Evolutionary conservation across 306 rosid genomes (phyloP), one percentile per base, ranked within the genome.

Genomic region (Psophocarpus tetragonolobus): DNA sequence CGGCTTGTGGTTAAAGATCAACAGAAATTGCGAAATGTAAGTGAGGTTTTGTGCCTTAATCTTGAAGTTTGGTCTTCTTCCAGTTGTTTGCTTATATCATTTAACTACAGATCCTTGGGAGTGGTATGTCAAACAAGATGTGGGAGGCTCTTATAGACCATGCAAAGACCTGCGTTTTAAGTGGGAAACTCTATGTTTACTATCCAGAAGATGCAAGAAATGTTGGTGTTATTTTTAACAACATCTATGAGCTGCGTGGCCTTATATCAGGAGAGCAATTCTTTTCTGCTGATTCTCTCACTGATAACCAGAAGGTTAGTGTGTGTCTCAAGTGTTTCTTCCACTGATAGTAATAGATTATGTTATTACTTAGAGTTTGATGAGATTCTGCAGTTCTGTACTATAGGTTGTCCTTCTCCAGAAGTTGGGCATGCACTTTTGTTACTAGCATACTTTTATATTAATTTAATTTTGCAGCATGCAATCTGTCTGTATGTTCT

Each of bases 51-150:
- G 24, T 13, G 15, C 74, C 66, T 72, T 15, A 18, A 76, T 53
- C 72, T 79, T 75, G 38, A 65, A 68, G 21, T 78, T 78, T 35
- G 70, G 83, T 72, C 67, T 29, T 23, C 24, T 47, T 77, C 48
- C 72, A 27, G 23, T 24, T 50, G 48, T 50, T 35, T 48, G 75
- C 83, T 82, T 44, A 84, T 81, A 71, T 69, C 27, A 45, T 72
- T 81, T 68, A 76, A 87, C 75, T 86, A 77, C 72, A 96, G 99
- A 96, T 91, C 76, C 99, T 96, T 78, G 99, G 99, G 74, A 93
- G 99, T 76, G 99, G 99, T n/a, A 96, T 96, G 99, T 96, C 99
- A 70, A 96, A 96, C 86, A 96, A 88, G 88, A 96, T 96, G 99
- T 96, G 99, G 99, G 99, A 96, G 3, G 98, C 98, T 76, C 98